These are phyloP conservation scores for Fraxinus pennsylvanica DNA, from an alignment of 257 asterid genomes.

Conservation along the genomic window DNA sequence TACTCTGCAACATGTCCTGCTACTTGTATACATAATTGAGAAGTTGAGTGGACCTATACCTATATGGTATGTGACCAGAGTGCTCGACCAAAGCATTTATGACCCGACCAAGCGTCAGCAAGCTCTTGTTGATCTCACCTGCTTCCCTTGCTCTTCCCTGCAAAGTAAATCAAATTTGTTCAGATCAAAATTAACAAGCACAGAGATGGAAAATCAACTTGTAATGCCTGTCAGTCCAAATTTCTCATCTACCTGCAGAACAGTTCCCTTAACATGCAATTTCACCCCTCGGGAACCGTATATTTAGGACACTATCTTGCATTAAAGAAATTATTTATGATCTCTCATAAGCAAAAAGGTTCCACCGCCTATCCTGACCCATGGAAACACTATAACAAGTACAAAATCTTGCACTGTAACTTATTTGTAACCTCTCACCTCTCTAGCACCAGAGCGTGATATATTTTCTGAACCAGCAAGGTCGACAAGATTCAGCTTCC, in stretches of 20 bases:
- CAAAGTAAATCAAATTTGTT: constrained; percentile 23
- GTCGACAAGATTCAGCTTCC: constrained; percentile 96
- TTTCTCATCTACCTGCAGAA: neutral
- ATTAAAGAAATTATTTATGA: neutral
- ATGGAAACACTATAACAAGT: neutral
- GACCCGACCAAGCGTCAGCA: constrained; percentile 95
- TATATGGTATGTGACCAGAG: constrained; percentile 95
- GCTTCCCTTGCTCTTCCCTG: constrained; percentile 99
- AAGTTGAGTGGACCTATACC: constrained; percentile 45
- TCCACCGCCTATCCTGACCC: neutral
- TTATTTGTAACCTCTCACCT: constrained; percentile 52
- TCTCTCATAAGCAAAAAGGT: neutral
- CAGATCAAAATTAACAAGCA: neutral
- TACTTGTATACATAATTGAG: neutral
- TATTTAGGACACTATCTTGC: neutral
- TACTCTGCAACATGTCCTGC: constrained; percentile 11
- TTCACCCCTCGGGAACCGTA: neutral
- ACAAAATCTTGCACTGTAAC: constrained; percentile 9
- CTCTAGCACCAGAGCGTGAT: constrained; percentile 98
- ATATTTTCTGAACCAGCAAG: constrained; percentile 98
- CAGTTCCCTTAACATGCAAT: neutral
- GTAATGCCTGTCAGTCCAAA: constrained; percentile 2
- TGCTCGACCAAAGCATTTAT: constrained; percentile 97
- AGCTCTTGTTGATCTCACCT: constrained; percentile 98
- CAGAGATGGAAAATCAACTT: neutral